Percentiles rank a stretch among this genome's conserved stretches.
Evolutionary conservation across 2,329 filamentous ascomycete genomes (phyloP).

Genomic region (Camptophora hylomeconis): DNA sequence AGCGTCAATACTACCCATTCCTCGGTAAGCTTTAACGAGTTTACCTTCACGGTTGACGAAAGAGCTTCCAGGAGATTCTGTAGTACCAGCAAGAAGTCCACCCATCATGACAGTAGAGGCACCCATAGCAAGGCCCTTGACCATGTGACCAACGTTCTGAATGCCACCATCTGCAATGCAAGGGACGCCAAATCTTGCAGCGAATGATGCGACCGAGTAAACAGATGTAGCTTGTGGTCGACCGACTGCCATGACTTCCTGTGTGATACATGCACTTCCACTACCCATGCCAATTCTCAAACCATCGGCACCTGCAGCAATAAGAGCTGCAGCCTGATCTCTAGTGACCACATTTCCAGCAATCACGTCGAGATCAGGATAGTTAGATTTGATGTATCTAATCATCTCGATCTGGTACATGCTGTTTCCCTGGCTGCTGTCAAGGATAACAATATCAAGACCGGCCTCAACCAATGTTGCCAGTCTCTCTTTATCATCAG

Average conservation of each 20-base stretch:
- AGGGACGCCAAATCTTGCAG: constrained; percentile 84
- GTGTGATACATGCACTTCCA: constrained; percentile 94
- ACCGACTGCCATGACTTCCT: constrained; percentile 98
- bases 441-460: constrained; percentile 86
- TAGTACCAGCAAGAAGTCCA: constrained; percentile 89
- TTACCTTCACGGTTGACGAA: constrained; percentile 94
- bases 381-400: constrained; percentile 82
- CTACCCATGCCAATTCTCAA: constrained; percentile 98
- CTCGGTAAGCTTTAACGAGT: constrained; percentile 97
- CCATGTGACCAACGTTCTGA: constrained; percentile 97
- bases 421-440: constrained; percentile 95
- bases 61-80: constrained; percentile 91
- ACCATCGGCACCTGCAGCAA: constrained; percentile 88
- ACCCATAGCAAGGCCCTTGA: constrained; percentile 91
- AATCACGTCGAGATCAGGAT: constrained; percentile 81
- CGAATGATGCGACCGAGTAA: constrained; percentile 78
- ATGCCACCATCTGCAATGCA: constrained; percentile 97
- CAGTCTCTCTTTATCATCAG: constrained; percentile 79
- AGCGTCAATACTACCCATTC: constrained; percentile 96
- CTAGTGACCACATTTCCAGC: constrained; percentile 97
- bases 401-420: constrained; percentile 99
- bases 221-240: constrained; percentile 91
- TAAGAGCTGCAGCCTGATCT: constrained; percentile 84
- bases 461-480: constrained; percentile 85
- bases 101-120: constrained; percentile 99